Percentiles rank a stretch among this genome's conserved stretches.
phyloP scores from a whole-genome alignment of 345 rosid genomes.

The Euclidium syriacum region DNA sequence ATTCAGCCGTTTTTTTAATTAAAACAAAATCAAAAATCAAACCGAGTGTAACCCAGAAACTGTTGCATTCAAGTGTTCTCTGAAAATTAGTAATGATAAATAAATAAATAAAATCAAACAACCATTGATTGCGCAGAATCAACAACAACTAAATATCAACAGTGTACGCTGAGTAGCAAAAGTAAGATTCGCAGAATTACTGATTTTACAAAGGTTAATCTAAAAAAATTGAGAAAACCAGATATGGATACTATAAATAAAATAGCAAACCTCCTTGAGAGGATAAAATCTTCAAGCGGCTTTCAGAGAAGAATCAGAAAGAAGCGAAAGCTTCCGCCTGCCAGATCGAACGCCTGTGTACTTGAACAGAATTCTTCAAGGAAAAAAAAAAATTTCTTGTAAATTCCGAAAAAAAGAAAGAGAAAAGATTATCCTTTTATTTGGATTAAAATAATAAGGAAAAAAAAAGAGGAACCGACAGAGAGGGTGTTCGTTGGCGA shows the following conservation, averaged over 20 bases:
- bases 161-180: not conserved
- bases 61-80: conserved; percentile 7
- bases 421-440: not conserved
- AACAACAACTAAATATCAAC: not conserved
- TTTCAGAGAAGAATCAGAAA: not conserved
- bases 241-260: not conserved
- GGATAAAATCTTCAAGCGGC: not conserved
- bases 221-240: not conserved
- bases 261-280: not conserved
- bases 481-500: conserved; percentile 14
- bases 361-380: not conserved
- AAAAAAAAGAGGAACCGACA: conserved; percentile 17
- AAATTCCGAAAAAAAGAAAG: not conserved
- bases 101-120: not conserved
- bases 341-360: not conserved
- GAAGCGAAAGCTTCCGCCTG: not conserved
- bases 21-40: not conserved
- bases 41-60: conserved; percentile 23
- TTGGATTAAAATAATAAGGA: not conserved
- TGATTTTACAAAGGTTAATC: not conserved
- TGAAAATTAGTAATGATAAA: too few relatives aligned
- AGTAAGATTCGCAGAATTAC: not conserved
- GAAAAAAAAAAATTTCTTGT: not conserved
- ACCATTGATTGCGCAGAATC: not conserved
- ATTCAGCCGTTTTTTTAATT: not conserved